Evolutionary conservation across 1,284 basidiomycete species (phyloP).

Genomic region (Cryptococcus sp.): DNA sequence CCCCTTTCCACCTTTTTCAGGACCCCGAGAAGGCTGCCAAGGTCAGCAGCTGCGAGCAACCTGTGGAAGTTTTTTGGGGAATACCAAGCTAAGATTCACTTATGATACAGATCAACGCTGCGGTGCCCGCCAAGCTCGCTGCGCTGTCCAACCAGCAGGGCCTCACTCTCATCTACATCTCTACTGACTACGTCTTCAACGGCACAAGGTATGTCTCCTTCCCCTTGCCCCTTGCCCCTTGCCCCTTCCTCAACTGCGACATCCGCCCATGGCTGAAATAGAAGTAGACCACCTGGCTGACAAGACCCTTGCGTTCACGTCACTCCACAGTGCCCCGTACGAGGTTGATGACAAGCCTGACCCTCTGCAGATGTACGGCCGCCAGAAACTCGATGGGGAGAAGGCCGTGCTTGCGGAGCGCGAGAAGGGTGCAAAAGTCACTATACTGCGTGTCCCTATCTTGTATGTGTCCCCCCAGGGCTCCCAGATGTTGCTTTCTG

Average conservation of each 20-base stretch:
- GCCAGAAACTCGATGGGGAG: constrained; percentile 47
- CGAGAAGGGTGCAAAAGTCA: constrained; percentile 32
- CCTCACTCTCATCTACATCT: constrained; percentile 53
- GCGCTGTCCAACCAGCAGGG: constrained; percentile 30
- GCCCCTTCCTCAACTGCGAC: too few species aligned
- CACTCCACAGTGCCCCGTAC: constrained; percentile 53
- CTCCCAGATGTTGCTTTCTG: constrained; percentile 1
- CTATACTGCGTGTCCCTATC: constrained; percentile 51
- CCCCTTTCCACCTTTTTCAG: constrained; percentile 7
- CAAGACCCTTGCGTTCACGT: too few species aligned
- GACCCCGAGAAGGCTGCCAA: constrained; percentile 51
- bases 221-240: too few species aligned
- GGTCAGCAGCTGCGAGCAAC: constrained; percentile 8
- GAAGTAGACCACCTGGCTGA: too few species aligned
- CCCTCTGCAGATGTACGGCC: constrained; percentile 54
- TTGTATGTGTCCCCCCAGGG: constrained; percentile 29
- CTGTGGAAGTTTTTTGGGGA: not conserved
- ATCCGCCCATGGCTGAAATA: too few species aligned
- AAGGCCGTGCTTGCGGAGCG: constrained; percentile 33
- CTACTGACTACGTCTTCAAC: constrained; percentile 51
- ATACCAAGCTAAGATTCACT: not conserved
- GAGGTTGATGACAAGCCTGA: constrained; percentile 48
- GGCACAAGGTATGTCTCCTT: constrained; percentile 40
- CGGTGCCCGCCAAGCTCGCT: constrained; percentile 50
- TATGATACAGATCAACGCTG: constrained; percentile 49